These are phyloP conservation scores for Corymbia maculata DNA, from an alignment of 345 rosid genomes.

Conservation along the genomic window DNA sequence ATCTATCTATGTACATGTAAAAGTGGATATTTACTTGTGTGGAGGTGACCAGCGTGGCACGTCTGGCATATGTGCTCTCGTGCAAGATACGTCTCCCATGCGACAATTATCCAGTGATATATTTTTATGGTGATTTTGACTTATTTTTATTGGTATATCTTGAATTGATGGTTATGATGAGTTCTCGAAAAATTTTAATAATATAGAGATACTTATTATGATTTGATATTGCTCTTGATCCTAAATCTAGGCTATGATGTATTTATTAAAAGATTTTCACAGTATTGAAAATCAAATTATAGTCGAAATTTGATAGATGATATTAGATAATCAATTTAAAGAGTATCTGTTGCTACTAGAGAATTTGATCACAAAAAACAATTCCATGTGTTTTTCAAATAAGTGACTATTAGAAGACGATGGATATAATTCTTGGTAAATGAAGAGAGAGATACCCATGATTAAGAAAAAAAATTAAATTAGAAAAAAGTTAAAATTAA, in stretches of 20 bases:
- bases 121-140: background rate
- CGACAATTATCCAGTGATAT: background rate
- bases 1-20: background rate
- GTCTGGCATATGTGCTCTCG: background rate
- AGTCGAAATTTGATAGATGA: background rate
- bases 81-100: background rate
- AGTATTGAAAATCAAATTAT: no score
- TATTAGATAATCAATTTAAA: background rate
- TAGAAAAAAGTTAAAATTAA: no score
- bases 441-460: no score
- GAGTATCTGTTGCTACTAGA: background rate
- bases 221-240: background rate
- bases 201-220: background rate
- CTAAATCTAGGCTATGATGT: background rate
- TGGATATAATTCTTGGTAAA: no score
- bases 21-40: background rate
- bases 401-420: no score
- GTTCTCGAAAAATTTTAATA: background rate
- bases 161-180: background rate
- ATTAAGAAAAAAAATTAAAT: no score
- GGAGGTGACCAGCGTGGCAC: background rate
- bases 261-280: no score
- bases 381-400: no score
- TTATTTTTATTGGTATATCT: background rate
- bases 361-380: no score